Conservation (phyloP, 202 grass and related monocot genomes). For the Panicum hallii region DNA sequence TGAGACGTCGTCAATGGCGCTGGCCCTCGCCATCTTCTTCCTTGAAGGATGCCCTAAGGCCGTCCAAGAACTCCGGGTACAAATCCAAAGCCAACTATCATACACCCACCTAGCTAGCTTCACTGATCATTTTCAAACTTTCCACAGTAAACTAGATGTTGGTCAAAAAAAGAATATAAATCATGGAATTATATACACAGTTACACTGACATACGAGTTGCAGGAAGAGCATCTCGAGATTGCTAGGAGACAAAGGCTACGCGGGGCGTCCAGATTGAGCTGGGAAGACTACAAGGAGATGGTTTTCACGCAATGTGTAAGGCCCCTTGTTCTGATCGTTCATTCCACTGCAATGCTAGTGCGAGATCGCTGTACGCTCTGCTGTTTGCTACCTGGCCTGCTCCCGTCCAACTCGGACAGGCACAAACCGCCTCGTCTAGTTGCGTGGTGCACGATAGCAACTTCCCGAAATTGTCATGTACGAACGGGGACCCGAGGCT, state of each 20-base stretch:
- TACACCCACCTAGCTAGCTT: not conserved
- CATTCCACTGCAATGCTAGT: conserved; percentile 24
- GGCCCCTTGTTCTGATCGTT: conserved; percentile 48
- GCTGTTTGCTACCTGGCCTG: conserved; percentile 24
- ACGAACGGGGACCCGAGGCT: conserved; percentile 29
- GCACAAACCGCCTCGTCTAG: conserved; percentile 39
- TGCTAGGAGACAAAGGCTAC: conserved; percentile 55
- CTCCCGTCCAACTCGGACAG: conserved; percentile 25
- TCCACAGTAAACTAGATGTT: conserved; percentile 3
- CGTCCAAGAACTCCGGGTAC: conserved; percentile 70
- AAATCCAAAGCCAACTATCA: not conserved
- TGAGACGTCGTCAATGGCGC: conserved; percentile 94
- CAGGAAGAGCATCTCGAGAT: conserved; percentile 89
- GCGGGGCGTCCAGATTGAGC: conserved; percentile 66
- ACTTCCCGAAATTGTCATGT: conserved; percentile 44
- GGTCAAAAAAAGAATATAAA: conserved; percentile 33
- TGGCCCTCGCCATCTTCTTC: conserved; percentile 94
- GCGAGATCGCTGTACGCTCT: conserved; percentile 40
- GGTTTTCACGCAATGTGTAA: conserved; percentile 98
- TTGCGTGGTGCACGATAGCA: conserved; percentile 44
- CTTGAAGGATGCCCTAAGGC: conserved; percentile 82
- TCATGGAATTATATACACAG: conserved; percentile 21
- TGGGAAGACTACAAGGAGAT: conserved; percentile 99
- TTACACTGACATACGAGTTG: conserved; percentile 37
- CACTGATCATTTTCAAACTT: conserved; percentile 2